Conservation (phyloP, 306 rosid species). For the Carpinus fangiana region DNA sequence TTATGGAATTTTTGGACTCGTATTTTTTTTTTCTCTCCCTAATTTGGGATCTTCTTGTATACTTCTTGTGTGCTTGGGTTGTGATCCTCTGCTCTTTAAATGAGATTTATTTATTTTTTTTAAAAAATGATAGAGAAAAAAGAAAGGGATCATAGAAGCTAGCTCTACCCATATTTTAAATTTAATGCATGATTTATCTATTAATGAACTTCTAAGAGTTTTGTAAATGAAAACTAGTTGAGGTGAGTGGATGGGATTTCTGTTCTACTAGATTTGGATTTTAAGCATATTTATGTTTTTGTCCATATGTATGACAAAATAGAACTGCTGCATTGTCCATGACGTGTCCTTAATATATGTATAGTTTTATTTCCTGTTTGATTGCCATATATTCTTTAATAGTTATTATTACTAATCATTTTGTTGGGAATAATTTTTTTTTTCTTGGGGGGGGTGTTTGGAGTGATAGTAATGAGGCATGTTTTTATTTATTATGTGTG, state of each 20-base stretch:
- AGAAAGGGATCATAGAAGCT: not conserved
- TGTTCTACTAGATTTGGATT: not conserved
- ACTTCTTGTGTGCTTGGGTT: too few relatives aligned
- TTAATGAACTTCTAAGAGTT: not conserved
- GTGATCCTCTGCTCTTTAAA: too few relatives aligned
- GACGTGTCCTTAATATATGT: not conserved
- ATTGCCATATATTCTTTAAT: not conserved
- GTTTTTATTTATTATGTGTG: constrained; percentile 21
- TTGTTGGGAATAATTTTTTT: not conserved
- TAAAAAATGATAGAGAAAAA: too few relatives aligned
- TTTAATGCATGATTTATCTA: not conserved
- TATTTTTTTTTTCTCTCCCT: too few relatives aligned
- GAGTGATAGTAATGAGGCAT: constrained; percentile 13
- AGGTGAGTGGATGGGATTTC: not conserved
- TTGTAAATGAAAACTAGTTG: not conserved
- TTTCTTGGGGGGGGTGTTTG: too few relatives aligned
- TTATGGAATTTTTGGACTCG: too few relatives aligned
- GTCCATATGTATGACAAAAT: not conserved
- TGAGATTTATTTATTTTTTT: too few relatives aligned
- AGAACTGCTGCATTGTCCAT: not conserved
- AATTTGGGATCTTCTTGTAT: too few relatives aligned
- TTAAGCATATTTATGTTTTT: not conserved
- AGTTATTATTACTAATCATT: not conserved
- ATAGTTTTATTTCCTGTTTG: not conserved
- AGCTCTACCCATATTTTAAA: not conserved